Evolutionary conservation across 345 rosid genomes (phyloP), one percentile per base, ranked within the genome.

Genomic region (Conringia planisiliqua): DNA sequence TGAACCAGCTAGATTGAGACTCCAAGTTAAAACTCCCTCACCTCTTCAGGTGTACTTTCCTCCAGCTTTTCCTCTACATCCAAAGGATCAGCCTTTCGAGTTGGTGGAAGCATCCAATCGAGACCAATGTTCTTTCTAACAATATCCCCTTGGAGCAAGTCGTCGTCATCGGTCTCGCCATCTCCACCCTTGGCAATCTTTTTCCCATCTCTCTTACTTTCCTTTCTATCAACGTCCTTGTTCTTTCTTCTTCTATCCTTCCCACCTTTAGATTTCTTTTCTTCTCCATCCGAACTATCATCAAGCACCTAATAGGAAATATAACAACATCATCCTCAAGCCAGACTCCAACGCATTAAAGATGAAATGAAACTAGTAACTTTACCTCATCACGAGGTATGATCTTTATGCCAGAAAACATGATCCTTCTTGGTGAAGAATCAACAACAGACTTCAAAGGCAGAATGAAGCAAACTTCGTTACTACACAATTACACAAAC

Each of bases 21-120:
- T 14, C 22, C 17, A 55, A 55, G 18, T 16, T 0, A 30, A 55
- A 40, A 50, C 8, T 65, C 9, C n/a, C 67, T 68, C 73, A 90
- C 99, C 88, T 92, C 93, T 63, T 84, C 86, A 7, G 40, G 56
- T 17, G 76, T 63, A 30, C 77, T 79, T 55, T 92, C 84, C 13
- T 86, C 86, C 1, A 77, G 63, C 72, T 81, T 71, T 0, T 59
- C 78, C 27, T 82, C 83, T 47, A 69, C 82, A 40, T 17, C 75
- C 27, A 72, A 59, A 14, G 55, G 81, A 43, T 82, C 84, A 5
- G 72, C 40, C 69, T 69, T 82, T n/a, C 72, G 79, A 7, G 84
- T 81, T 14, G 97, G 93, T 61, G 82, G 85, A 33, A 92, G 79
- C 99, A 95, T 95, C 90, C 92, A 95, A 57, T 89, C 97, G 30